Percentiles rank a stretch among this genome's conserved stretches.
phyloP scores from a whole-genome alignment of 495 filamentous ascomycete species.

The Aspergillus avenaceus region DNA sequence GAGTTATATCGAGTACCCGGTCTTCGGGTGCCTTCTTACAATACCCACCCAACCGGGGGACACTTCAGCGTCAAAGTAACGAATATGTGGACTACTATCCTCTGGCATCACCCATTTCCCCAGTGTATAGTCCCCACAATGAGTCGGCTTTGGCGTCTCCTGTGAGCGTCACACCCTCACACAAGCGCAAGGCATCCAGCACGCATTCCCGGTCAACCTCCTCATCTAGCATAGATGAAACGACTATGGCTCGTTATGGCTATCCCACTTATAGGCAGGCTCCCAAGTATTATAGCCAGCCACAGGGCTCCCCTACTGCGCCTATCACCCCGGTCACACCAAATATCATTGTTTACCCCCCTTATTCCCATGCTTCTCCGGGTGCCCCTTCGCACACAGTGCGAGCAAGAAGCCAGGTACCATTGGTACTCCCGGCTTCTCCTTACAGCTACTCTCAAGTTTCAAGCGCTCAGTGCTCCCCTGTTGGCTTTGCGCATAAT shows the following conservation, averaged over 20 bases:
- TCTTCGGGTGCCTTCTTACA: constrained; percentile 45
- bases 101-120: constrained; percentile 47
- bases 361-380: constrained; percentile 21
- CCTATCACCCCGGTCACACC: constrained; percentile 42
- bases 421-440: constrained; percentile 32
- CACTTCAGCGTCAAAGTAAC: constrained; percentile 53
- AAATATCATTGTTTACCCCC: constrained; percentile 38
- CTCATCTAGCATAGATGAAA: constrained; percentile 63
- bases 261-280: constrained; percentile 80
- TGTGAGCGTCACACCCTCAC: constrained; percentile 52
- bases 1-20: constrained; percentile 54
- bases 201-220: constrained; percentile 61
- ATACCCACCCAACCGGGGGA: constrained; percentile 34
- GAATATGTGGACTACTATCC: constrained; percentile 60
- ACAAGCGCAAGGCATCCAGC: constrained; percentile 40
- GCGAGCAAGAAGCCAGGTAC: constrained; percentile 31
- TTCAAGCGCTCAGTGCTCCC: constrained; percentile 44
- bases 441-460: constrained; percentile 41
- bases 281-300: constrained; percentile 57
- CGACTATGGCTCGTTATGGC: constrained; percentile 62
- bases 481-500: constrained; percentile 39
- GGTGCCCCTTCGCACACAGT: constrained; percentile 16
- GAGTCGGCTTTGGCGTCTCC: constrained; percentile 56
- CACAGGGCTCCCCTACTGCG: constrained; percentile 43
- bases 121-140: constrained; percentile 31